Conservation (phyloP, 2,329 filamentous ascomycete genomes). For the Fusarium gaditjirri region DNA sequence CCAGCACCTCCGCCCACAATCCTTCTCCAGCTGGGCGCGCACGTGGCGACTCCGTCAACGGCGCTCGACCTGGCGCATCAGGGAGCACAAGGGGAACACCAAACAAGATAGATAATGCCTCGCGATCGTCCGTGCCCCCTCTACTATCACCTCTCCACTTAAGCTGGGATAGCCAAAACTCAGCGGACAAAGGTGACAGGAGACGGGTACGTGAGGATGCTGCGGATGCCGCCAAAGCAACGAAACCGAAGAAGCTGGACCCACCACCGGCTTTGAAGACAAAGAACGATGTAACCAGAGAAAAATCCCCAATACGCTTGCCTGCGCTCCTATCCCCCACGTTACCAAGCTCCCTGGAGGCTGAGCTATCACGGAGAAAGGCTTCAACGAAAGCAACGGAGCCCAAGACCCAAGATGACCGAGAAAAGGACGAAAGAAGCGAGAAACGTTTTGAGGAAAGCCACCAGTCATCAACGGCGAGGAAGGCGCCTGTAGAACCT, state of each 20-base stretch:
- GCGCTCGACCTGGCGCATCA: constrained; percentile 49
- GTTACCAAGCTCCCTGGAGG: constrained; percentile 63
- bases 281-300: constrained; percentile 52
- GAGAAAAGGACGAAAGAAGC: constrained; percentile 32
- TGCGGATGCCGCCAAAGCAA: constrained; percentile 44
- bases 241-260: constrained; percentile 47
- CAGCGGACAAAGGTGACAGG: constrained; percentile 44
- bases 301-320: constrained; percentile 52
- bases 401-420: constrained; percentile 29
- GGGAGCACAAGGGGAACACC: constrained; percentile 51
- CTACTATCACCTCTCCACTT: constrained; percentile 64
- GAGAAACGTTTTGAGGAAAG: constrained; percentile 37
- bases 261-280: constrained; percentile 38
- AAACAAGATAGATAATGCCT: constrained; percentile 51
- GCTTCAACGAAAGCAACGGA: constrained; percentile 38
- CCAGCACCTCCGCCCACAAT: constrained; percentile 40
- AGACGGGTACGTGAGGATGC: constrained; percentile 49
- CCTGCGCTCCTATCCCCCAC: constrained; percentile 67
- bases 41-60: constrained; percentile 56
- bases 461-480: constrained; percentile 34
- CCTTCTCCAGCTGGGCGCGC: constrained; percentile 53
- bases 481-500: constrained; percentile 43
- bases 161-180: constrained; percentile 55
- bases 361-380: constrained; percentile 49
- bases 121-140: constrained; percentile 59